Evolutionary conservation across 176 grass and related monocot genomes (phyloP), one percentile per base, ranked within the genome.

Genomic region (Aegilops speltoides): DNA sequence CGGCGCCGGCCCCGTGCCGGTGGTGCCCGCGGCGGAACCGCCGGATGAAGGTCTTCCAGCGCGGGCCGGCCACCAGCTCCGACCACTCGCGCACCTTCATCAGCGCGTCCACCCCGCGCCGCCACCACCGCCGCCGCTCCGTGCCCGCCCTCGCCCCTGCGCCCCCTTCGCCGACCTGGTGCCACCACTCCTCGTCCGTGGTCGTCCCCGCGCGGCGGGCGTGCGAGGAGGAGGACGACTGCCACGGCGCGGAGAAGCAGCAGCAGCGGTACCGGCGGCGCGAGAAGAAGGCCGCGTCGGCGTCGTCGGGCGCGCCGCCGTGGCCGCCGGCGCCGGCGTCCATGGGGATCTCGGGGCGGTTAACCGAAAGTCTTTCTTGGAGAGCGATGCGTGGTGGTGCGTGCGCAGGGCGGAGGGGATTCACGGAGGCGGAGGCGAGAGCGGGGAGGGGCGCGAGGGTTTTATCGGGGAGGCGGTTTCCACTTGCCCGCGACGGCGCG

Each of bases 21-120:
- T 50, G 70, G 29, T 50, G 84, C 26, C 80, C 31, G 45, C 94
- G 86, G 16, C 87, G 78, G 93, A 98, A 93, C 22, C 88, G 90
- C 24, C 97, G 94, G 83, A 96, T 91, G 85, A 99, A 99, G 83
- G 94, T 99, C 92, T 99, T 99, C 97, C 97, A 99, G 37, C 90
- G 79, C 66, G 97, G 97, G 2, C 97, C 94, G 1, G 97, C 97
- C 19, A 93, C 90, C 37, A 99, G 83, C 92, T 99, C 97, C 67
- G 94, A 99, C 97, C 97, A 99, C 90, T 99, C 97, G 17, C 97
- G 80, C 66, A 91, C 87, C 90, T 94, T 99, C 94, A 93, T 93
- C 20, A 90, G 26, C 45, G 90, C 86, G 59, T 86, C 87, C 79
- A 91, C 77, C 29, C 93, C 93, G 65, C 84, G 81, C 45, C 89